These are phyloP conservation scores for Teratosphaeria zuluensis DNA, from an alignment of 2,329 filamentous ascomycete genomes.

Conservation along the genomic window DNA sequence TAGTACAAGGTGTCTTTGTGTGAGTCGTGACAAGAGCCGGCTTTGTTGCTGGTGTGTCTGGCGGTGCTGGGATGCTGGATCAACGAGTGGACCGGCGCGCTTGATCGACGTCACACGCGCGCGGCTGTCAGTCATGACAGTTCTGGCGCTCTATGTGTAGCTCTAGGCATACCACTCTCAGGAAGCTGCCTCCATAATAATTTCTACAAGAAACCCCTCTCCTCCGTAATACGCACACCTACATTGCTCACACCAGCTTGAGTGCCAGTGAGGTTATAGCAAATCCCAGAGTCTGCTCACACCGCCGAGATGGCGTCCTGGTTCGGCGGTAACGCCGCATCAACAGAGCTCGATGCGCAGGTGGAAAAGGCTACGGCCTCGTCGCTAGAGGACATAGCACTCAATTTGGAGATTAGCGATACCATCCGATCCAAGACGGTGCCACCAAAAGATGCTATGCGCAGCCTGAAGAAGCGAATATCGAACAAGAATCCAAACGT, in stretches of 20 bases:
- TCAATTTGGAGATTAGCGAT: slow-evolving; percentile 97
- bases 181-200: neutral
- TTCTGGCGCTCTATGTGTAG: neutral
- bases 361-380: slow-evolving; percentile 90
- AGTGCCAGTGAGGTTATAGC: neutral
- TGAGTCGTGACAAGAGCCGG: neutral
- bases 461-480: slow-evolving; percentile 84
- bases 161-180: neutral
- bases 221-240: neutral
- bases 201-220: neutral
- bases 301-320: slow-evolving; percentile 70
- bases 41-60: neutral
- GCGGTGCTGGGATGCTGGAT: neutral
- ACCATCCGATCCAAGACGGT: slow-evolving; percentile 95
- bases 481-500: slow-evolving; percentile 97
- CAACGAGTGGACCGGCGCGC: no score
- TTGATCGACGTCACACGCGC: neutral
- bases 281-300: neutral
- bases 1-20: neutral
- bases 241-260: neutral
- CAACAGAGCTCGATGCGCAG: slow-evolving; percentile 90
- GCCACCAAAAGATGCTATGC: slow-evolving; percentile 96
- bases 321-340: slow-evolving; percentile 67
- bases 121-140: neutral
- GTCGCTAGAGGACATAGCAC: slow-evolving; percentile 94